A percentile compares a stretch with the other conserved stretches of the same genome.
Evolutionary conservation across 148 eudicot species (phyloP).

Genomic region (Polygonum aviculare): DNA sequence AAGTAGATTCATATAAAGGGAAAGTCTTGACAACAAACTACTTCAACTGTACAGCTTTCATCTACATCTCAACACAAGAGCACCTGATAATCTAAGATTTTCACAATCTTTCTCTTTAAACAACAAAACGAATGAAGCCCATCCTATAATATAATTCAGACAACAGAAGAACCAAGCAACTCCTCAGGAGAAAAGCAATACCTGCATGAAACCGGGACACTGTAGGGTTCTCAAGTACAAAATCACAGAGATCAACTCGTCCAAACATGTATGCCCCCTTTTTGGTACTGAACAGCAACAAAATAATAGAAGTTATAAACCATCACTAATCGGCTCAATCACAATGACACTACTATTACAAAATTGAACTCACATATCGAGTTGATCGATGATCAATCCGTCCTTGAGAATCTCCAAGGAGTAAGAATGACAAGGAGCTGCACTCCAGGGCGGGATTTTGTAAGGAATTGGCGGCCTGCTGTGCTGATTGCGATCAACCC

Average conservation of each 20-base stretch:
- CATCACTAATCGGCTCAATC: background rate
- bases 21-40: background rate
- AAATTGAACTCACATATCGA: constrained; percentile 40
- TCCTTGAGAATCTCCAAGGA: constrained; percentile 77
- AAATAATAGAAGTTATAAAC: background rate
- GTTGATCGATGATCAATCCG: constrained; percentile 66
- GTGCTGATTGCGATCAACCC: constrained; percentile 14
- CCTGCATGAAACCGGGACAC: constrained; percentile 96
- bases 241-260: constrained; percentile 84
- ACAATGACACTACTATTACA: background rate
- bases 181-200: constrained; percentile 10
- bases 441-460: constrained; percentile 71
- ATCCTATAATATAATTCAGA: background rate
- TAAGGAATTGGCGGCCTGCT: constrained; percentile 40
- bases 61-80: background rate
- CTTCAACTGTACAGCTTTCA: background rate
- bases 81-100: background rate
- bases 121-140: no score
- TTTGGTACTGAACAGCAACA: constrained; percentile 41
- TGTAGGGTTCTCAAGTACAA: constrained; percentile 89
- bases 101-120: background rate
- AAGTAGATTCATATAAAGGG: background rate
- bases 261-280: constrained; percentile 99
- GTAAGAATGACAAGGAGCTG: constrained; percentile 53
- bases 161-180: background rate